These are phyloP conservation scores for Parastagonospora avenae DNA, from an alignment of 2,329 filamentous ascomycete species.

Conservation along the genomic window DNA sequence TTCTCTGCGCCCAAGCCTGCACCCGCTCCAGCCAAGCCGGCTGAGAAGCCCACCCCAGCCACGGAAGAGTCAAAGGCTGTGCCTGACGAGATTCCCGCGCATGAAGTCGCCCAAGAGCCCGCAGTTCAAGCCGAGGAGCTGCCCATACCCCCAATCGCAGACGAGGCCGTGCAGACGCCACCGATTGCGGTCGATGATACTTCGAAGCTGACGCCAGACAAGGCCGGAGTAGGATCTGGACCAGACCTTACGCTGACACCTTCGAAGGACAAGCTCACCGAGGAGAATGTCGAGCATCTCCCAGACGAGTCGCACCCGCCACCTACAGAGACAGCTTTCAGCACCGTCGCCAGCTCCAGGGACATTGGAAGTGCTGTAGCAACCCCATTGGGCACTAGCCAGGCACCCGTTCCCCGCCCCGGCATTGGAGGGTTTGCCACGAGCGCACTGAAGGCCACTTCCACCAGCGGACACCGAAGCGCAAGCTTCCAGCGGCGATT, in stretches of 20 bases:
- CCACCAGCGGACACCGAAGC: constrained; percentile 63
- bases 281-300: constrained; percentile 90
- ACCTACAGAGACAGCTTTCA: constrained; percentile 81
- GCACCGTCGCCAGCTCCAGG: constrained; percentile 85
- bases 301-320: constrained; percentile 79
- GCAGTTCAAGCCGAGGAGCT: constrained; percentile 49
- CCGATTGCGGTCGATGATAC: constrained; percentile 33
- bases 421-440: constrained; percentile 76
- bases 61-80: constrained; percentile 43
- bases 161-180: constrained; percentile 44
- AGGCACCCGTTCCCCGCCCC: constrained; percentile 65
- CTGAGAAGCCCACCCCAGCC: constrained; percentile 41
- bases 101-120: constrained; percentile 46
- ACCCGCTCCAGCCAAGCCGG: constrained; percentile 45
- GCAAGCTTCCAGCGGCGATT: constrained; percentile 85
- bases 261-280: constrained; percentile 82
- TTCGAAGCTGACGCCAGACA: constrained; percentile 39
- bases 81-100: constrained; percentile 45
- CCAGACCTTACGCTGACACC: constrained; percentile 62
- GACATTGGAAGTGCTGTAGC: constrained; percentile 64
- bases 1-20: constrained; percentile 58
- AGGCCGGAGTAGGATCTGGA: constrained; percentile 56
- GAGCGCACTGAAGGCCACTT: constrained; percentile 80
- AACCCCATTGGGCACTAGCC: constrained; percentile 64
- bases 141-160: constrained; percentile 42